Evolutionary conservation across 352 stramenopile species (phyloP), one percentile per base, ranked within the genome.

Genomic region (Phytophthora boehmeriae): DNA sequence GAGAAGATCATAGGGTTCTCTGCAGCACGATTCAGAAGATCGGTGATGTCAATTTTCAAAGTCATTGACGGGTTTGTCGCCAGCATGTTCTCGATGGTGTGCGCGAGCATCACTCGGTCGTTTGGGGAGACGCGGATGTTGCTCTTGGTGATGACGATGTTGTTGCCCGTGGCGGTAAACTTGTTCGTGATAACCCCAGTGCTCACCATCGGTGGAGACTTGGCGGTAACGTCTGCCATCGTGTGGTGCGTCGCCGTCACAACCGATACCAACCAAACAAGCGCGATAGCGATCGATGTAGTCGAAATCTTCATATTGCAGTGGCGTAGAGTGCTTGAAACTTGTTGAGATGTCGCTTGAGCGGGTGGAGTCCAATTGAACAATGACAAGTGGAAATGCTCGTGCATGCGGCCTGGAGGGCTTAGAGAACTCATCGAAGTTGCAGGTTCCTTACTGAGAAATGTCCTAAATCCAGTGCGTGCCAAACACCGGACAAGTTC

Each of bases 151-250:
- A 69, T 36, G 22, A 59, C 4, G 28, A 64, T 38, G 22, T 59
- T 72, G 46, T 64, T 72, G 48, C 35, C 32, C n/a, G 54, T 57
- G n/a, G 27, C 52, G 19, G 57, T 20, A 8, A 64, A 34, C 25
- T 27, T 44, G 52, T 63, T 68, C 20, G 20, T 42, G n/a, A 61
- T 17, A 32, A 43, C 35, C 2, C 64, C 58, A n/a, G 36, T 19
- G 9, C 42, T 27, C 5, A 57, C 20, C 17, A 50, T 2, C 4
- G 22, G 25, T 14, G 17, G 34, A 16, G 19, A 30, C 25, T 30
- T 30, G 25, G 25, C 25, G 13, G 28, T 27, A 46, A n/a, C 14
- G n/a, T 54, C n/a, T n/a, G 44, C 45, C 41, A 22, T 13, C 23
- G 14, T 6, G 5, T 22, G 49, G 17, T 71, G 27, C 11, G 61